Conservation (phyloP, 2,329 filamentous ascomycete genomes). For the Zasmidium angulare region DNA sequence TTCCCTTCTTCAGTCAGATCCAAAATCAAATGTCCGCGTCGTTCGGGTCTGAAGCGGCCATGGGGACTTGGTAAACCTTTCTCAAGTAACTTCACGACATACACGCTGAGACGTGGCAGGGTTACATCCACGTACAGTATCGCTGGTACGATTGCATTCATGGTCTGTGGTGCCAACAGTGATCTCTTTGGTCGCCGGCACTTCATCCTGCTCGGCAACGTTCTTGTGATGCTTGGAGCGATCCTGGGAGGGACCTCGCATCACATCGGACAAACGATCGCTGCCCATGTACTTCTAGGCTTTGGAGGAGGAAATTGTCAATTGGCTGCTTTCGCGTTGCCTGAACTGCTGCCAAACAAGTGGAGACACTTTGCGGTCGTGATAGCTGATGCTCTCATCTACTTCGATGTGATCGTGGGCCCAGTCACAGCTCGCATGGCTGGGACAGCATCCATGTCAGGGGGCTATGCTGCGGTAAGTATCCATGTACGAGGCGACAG, state of each 20-base stretch:
- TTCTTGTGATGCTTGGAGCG: slow-evolving; percentile 2
- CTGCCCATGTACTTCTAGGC: slow-evolving; percentile 13
- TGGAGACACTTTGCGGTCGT: slow-evolving; percentile 27
- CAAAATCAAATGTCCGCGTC: slow-evolving; percentile 5
- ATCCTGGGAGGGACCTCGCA: background rate
- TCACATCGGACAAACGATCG: background rate
- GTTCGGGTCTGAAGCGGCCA: slow-evolving; percentile 4
- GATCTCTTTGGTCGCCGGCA: slow-evolving; percentile 12
- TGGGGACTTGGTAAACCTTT: slow-evolving; percentile 3
- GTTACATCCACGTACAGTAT: slow-evolving; percentile 5
- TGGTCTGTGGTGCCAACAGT: slow-evolving; percentile 11
- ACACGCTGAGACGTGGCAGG: background rate
- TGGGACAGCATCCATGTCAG: slow-evolving; percentile 11
- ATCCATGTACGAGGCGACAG: slow-evolving; percentile 40
- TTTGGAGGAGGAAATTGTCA: slow-evolving; percentile 21
- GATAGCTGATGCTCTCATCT: slow-evolving; percentile 34
- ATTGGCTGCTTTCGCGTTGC: slow-evolving; percentile 19
- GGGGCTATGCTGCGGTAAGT: slow-evolving; percentile 35
- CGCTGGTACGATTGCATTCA: slow-evolving; percentile 11
- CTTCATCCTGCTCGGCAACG: slow-evolving; percentile 12
- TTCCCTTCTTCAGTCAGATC: slow-evolving; percentile 10
- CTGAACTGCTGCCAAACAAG: slow-evolving; percentile 21
- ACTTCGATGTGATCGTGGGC: slow-evolving; percentile 47
- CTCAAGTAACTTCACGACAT: background rate
- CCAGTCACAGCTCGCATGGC: slow-evolving; percentile 48